These are phyloP conservation scores for Bolboschoenus planiculmis DNA, from an alignment of 176 grass and related monocot genomes.

Conservation along the genomic window DNA sequence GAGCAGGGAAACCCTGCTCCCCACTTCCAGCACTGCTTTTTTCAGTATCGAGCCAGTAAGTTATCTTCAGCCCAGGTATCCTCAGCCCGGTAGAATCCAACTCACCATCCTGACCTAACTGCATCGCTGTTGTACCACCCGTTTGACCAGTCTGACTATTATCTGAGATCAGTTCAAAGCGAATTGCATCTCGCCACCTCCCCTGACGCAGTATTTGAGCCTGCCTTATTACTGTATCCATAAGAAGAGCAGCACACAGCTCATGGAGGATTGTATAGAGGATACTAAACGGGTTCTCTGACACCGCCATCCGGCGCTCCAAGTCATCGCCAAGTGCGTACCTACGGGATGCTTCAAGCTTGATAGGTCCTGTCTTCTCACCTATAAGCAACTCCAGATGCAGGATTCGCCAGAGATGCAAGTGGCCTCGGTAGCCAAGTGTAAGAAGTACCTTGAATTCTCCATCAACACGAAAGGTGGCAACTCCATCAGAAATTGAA, in stretches of 20 bases:
- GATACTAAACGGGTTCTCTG: slow-evolving; percentile 68
- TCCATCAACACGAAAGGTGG: slow-evolving; percentile 62
- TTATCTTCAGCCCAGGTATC: slow-evolving; percentile 72
- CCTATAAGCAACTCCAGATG: slow-evolving; percentile 88
- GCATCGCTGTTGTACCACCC: slow-evolving; percentile 40
- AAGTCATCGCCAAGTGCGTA: slow-evolving; percentile 92
- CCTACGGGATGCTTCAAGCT: slow-evolving; percentile 67
- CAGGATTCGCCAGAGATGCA: slow-evolving; percentile 87
- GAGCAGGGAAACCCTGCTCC: slow-evolving; percentile 51
- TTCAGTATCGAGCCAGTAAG: slow-evolving; percentile 75
- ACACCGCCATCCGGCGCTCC: slow-evolving; percentile 83
- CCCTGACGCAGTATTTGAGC: slow-evolving; percentile 56
- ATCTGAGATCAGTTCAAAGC: slow-evolving; percentile 62
- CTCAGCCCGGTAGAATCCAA: slow-evolving; percentile 52
- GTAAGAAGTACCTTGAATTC: slow-evolving; percentile 95
- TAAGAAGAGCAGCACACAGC: slow-evolving; percentile 79
- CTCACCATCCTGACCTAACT: slow-evolving; percentile 59
- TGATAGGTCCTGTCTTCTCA: slow-evolving; percentile 67
- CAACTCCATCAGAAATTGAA: slow-evolving; percentile 64
- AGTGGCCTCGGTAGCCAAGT: slow-evolving; percentile 75
- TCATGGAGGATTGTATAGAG: slow-evolving; percentile 84
- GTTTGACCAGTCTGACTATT: slow-evolving; percentile 38
- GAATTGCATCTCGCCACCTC: slow-evolving; percentile 93
- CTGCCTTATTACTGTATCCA: slow-evolving; percentile 82
- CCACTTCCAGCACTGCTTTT: slow-evolving; percentile 34